Evolutionary conservation across 2,329 filamentous ascomycete species (phyloP).

Genomic region (Lasiodiplodia citricola): DNA sequence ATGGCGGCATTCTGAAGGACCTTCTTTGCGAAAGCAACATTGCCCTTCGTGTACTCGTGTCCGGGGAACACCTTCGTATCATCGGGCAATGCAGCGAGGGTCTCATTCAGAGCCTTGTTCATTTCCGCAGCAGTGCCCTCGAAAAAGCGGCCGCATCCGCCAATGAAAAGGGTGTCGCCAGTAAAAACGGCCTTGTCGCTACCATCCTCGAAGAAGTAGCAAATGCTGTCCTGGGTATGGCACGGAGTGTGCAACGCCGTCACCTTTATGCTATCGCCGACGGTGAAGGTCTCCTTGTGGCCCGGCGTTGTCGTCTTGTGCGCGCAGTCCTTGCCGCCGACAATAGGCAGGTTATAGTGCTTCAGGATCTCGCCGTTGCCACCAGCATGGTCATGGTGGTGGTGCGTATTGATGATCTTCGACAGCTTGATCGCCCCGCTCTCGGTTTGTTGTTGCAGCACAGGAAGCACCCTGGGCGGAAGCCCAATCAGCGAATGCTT

Average conservation of each 20-base stretch:
- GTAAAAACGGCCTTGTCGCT: constrained; percentile 82
- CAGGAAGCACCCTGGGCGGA: constrained; percentile 60
- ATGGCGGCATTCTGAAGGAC: constrained; percentile 75
- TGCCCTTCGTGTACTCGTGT: constrained; percentile 97
- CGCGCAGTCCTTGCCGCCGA: constrained; percentile 86
- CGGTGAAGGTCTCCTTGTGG: constrained; percentile 77
- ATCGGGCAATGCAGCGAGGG: constrained; percentile 78
- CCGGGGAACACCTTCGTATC: constrained; percentile 94
- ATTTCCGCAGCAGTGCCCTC: constrained; percentile 86
- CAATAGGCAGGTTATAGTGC: constrained; percentile 71
- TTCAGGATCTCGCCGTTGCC: constrained; percentile 83
- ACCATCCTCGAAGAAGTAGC: constrained; percentile 87
- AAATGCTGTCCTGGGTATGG: constrained; percentile 98
- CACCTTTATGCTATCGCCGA: constrained; percentile 80
- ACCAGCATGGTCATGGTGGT: constrained; percentile 94
- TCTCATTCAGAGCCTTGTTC: constrained; percentile 89
- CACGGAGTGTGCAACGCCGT: constrained; percentile 94
- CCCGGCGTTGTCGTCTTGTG: constrained; percentile 77
- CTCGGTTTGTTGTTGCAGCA: constrained; percentile 74
- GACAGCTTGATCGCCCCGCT: constrained; percentile 78
- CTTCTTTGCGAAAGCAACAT: constrained; percentile 84
- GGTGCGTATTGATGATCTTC: constrained; percentile 94
- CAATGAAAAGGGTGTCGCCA: constrained; percentile 94
- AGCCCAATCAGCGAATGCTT: constrained; percentile 1
- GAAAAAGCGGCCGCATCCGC: constrained; percentile 94